Evolutionary conservation across 257 asterid species (phyloP), one percentile per base, ranked within the genome.

Genomic region (Schizonepeta tenuifolia): DNA sequence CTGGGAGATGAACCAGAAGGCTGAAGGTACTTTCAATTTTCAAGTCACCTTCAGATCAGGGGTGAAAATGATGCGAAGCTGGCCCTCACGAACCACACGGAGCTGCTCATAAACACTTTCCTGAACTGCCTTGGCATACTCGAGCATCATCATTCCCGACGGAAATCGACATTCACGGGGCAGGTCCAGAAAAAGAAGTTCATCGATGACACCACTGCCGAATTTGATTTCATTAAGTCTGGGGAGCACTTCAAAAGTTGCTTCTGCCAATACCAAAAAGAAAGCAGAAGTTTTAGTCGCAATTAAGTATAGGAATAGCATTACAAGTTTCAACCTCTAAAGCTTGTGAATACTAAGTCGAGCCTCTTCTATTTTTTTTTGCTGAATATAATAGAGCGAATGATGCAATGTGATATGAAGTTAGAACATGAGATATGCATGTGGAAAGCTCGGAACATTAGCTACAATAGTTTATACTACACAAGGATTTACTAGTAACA

Each of bases 81-180:
- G 98, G 59, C 99, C 99, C 88, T 95, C 98, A 9, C 91, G 95
- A 71, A 95, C 94, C 76, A 95, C 99, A 22, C 98, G 98, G 65
- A 95, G 92, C 78, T 92, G 96, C 81, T 95, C 98, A 60, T 95
- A 90, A 12, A 95, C 89, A 70, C 96, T 92, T 81, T 95, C 98
- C 86, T 89, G 97, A 78, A 92, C 96, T 53, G 99, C 99, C 85
- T 90, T 95, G 43, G 77, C 94, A 65, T 90, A 95, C 78, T 95
- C 98, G 72, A 95, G 84, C 89, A 90, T 85, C 99, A 95, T 95
- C 81, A 90, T 73, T 75, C 99, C 99, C 4, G 99, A 88, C 59
- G 98, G 81, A 64, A 78, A 90, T 70, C 97, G 87, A 73, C 85
- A 80, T 82, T 95, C 99, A 36, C 97, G 94, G 6, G 99, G 99